These are phyloP conservation scores for Digitaria exilis DNA, from an alignment of 202 grass and related monocot species.

Conservation along the genomic window DNA sequence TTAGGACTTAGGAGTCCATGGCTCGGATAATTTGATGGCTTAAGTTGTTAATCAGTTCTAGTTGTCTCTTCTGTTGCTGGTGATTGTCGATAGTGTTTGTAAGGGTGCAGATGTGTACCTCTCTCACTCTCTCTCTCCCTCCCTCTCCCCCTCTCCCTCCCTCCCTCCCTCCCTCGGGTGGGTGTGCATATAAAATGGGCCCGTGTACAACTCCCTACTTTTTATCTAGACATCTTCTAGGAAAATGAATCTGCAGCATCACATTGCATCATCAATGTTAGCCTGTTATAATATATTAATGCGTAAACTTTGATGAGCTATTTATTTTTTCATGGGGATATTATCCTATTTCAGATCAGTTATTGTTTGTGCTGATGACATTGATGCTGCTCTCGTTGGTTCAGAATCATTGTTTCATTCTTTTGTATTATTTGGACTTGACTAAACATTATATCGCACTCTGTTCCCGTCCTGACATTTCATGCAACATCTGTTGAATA, in stretches of 20 bases:
- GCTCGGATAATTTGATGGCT: not conserved
- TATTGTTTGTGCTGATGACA: slow-evolving; percentile 14
- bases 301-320: not conserved
- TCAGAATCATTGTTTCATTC: not conserved
- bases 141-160: no score
- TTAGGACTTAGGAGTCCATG: not conserved
- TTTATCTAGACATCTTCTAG: not conserved
- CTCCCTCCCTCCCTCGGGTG: not conserved
- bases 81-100: not conserved
- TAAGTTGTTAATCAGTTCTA: not conserved
- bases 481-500: slow-evolving; percentile 6
- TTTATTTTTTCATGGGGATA: not conserved
- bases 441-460: not conserved
- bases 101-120: not conserved
- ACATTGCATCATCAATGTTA: not conserved
- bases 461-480: not conserved
- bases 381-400: slow-evolving; percentile 5
- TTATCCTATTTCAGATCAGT: not conserved
- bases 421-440: not conserved
- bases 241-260: not conserved
- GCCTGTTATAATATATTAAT: not conserved
- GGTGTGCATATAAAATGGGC: no score
- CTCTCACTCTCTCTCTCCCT: no score
- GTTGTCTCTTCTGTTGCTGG: not conserved
- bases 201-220: slow-evolving; percentile 1